Conservation (phyloP, 768 basidiomycete genomes). For the Naganishia onofrii region DNA sequence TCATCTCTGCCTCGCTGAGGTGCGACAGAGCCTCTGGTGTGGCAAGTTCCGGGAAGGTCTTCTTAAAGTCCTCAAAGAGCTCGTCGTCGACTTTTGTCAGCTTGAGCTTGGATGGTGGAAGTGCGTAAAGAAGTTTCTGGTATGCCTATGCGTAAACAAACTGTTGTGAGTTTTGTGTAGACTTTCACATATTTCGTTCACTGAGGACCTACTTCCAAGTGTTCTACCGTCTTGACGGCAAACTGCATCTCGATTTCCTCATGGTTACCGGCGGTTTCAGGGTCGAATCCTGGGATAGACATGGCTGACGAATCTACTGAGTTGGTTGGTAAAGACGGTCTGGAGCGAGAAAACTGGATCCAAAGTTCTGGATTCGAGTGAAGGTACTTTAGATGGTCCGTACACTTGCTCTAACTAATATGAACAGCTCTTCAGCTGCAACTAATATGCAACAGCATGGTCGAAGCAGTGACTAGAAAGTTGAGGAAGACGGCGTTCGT, state of each 20-base stretch:
- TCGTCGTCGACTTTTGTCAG: constrained; percentile 89
- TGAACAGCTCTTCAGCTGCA: background rate
- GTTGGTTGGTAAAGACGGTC: background rate
- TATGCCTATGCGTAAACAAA: constrained; percentile 80
- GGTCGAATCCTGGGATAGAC: constrained; percentile 62
- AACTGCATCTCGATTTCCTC: constrained; percentile 98
- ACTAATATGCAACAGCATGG: background rate
- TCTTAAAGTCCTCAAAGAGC: constrained; percentile 72
- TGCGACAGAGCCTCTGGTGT: constrained; percentile 55
- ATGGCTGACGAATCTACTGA: constrained; percentile 23
- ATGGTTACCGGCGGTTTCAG: constrained; percentile 86
- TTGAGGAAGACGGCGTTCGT: background rate
- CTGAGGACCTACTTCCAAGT: constrained; percentile 75
- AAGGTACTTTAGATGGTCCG: background rate
- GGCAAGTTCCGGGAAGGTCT: constrained; percentile 74
- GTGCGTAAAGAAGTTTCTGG: constrained; percentile 84
- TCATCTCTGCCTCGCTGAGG: constrained; percentile 90
- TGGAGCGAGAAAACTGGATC: background rate
- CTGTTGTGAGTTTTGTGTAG: background rate
- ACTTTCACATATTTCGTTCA: too few relatives aligned
- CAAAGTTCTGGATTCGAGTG: background rate
- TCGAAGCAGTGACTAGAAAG: background rate
- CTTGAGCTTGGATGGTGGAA: constrained; percentile 70
- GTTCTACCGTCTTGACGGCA: constrained; percentile 92
- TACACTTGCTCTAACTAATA: background rate